These are phyloP conservation scores for Mycena epipterygia DNA, from an alignment of 768 basidiomycete genomes.

Conservation along the genomic window DNA sequence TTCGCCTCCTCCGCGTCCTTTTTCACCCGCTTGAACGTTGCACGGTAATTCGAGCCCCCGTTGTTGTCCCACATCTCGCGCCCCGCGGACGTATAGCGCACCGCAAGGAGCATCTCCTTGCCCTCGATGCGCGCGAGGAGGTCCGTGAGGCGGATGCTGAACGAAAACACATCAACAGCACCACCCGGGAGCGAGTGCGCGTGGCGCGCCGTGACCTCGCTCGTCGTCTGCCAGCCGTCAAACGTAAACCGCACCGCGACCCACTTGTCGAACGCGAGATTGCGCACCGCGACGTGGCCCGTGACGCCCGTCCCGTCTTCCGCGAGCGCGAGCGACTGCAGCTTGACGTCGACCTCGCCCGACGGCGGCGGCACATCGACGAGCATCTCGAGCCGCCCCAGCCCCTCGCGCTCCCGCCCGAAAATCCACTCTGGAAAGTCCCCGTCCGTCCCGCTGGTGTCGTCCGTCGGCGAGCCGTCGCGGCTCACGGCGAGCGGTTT, in stretches of 20 bases:
- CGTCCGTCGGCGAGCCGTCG: conserved; percentile 88
- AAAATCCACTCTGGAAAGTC: conserved; percentile 82
- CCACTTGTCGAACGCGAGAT: conserved; percentile 90
- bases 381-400: conserved; percentile 65
- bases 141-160: conserved; percentile 84
- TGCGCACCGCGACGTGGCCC: conserved; percentile 86
- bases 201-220: conserved; percentile 89
- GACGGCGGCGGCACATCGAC: conserved; percentile 76
- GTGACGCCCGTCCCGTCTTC: conserved; percentile 67
- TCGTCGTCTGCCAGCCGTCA: conserved; percentile 96
- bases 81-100: conserved; percentile 79
- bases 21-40: conserved; percentile 67
- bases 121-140: conserved; percentile 83
- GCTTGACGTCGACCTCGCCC: conserved; percentile 53
- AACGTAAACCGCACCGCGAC: conserved; percentile 93
- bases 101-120: conserved; percentile 84
- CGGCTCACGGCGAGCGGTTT: conserved; percentile 94
- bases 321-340: conserved; percentile 70
- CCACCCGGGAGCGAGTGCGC: conserved; percentile 58
- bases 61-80: conserved; percentile 97
- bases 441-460: conserved; percentile 84
- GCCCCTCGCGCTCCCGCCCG: conserved; percentile 52
- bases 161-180: conserved; percentile 80
- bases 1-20: conserved; percentile 33
- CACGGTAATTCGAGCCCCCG: conserved; percentile 79